Base-by-base conservation (phyloP, 441 rosid genomes). In the Croton laevigatus region DNA sequence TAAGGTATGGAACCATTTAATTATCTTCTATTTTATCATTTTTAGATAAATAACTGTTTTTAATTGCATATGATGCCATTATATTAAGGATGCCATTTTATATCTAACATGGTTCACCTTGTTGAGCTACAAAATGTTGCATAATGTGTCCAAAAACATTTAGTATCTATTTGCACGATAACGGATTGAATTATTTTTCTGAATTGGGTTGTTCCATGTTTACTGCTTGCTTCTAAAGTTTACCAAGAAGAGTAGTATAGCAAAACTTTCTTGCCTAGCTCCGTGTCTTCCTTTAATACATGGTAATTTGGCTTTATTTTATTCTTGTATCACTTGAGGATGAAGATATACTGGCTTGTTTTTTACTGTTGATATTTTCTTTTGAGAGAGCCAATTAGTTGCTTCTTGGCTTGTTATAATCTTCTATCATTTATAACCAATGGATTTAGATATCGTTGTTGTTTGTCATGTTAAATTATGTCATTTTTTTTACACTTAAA, bases 1-100 rank as follows among this genome's bases (percentile, higher is more conserved):
- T 19, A 90, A 92, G 99, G 98, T 92, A 85, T 19, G 57, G n/a
- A 37, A 40, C 65, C 12, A 55, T 12, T 62, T 36, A 14, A 46
- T 20, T 55, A 49, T 66, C 49, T 52, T 55, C 44, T 63, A 22
- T 12, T 9, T 45, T 52, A 13, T 66, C 12, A 17, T 49, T 32
- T 13, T 8, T 34, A 8, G 23, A 42, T 54, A 27, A 27, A 27
- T 27, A 65, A 20, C n/a, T 3, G 34, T 58, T 46, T 61, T 11
- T 71, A 53, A 57, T 52, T 68, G 64, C 13, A 13, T 34, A 1
- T 27, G 32, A 27, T 27, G 32, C 32, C 65, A 7, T 38, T 49
- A 62, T 55, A 34, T 1, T 11, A 61, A 36, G 17, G 37, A 51
- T 19, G 53, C 69, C 17, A 51, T 49, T 22, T 6, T 59, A 34